Conservation (phyloP, 805 yeast species). For the Metschnikowia reukaufii region DNA sequence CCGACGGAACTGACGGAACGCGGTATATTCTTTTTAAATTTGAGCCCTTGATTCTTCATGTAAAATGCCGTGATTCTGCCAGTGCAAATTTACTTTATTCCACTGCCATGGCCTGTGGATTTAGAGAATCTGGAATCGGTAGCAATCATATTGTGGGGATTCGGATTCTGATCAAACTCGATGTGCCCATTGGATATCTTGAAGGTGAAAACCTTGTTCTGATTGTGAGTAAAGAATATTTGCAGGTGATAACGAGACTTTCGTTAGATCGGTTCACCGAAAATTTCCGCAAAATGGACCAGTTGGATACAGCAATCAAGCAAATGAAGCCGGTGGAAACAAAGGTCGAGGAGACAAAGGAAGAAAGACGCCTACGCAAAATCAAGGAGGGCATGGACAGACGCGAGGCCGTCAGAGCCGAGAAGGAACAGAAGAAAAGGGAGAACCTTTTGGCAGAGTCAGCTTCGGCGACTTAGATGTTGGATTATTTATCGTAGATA, state of each 20-base stretch:
- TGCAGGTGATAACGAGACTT: conserved; percentile 51
- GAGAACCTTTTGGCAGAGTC: conserved; percentile 10
- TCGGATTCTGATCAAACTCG: conserved; percentile 70
- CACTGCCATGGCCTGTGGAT: conserved; percentile 80
- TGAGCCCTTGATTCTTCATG: conserved; percentile 84
- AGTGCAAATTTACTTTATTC: conserved; percentile 64
- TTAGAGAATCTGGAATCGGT: conserved; percentile 85
- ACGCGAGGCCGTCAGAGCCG: conserved; percentile 20
- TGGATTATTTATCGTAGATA: neutral
- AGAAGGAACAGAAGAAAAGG: conserved; percentile 13
- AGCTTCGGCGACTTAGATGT: neutral
- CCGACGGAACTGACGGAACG: conserved; percentile 21
- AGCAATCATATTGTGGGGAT: conserved; percentile 75
- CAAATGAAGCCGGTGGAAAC: conserved; percentile 21
- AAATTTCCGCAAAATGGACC: conserved; percentile 56
- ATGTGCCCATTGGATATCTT: conserved; percentile 70
- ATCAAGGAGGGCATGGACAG: conserved; percentile 46
- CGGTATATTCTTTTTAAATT: conserved; percentile 72
- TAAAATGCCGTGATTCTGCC: conserved; percentile 64
- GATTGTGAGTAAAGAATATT: conserved; percentile 53
- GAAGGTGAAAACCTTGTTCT: conserved; percentile 31
- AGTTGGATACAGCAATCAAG: conserved; percentile 45
- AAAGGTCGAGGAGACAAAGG: conserved; percentile 48
- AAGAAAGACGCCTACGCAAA: conserved; percentile 55
- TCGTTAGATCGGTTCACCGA: conserved; percentile 66